These are phyloP conservation scores for Beauveria brongniartii DNA, from an alignment of 2,329 filamentous ascomycete genomes.

Conservation along the genomic window DNA sequence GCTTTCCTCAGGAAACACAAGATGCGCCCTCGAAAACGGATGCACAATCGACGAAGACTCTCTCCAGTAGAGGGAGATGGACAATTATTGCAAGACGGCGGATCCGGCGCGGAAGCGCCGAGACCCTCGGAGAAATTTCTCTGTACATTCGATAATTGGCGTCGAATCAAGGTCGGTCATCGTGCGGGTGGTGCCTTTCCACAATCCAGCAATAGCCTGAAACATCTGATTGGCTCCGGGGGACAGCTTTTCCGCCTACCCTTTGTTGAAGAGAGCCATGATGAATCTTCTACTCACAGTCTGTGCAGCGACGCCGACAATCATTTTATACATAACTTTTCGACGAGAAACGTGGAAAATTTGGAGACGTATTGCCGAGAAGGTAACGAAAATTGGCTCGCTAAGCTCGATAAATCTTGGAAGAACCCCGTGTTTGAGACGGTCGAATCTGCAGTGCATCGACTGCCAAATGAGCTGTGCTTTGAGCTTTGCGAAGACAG, in stretches of 20 bases:
- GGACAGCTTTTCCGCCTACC: constrained; percentile 37
- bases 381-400: constrained; percentile 45
- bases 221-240: constrained; percentile 28
- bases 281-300: neutral
- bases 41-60: constrained; percentile 10
- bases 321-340: neutral
- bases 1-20: constrained; percentile 70
- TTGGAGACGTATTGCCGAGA: constrained; percentile 8
- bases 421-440: constrained; percentile 66
- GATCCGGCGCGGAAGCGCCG: neutral
- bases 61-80: neutral
- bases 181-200: neutral
- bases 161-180: constrained; percentile 26
- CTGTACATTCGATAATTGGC: constrained; percentile 30
- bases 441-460: constrained; percentile 37
- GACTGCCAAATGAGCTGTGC: constrained; percentile 20
- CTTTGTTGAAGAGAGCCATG: constrained; percentile 28
- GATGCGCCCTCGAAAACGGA: constrained; percentile 46
- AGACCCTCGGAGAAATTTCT: neutral
- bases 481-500: neutral
- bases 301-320: neutral
- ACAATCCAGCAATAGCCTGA: constrained; percentile 3
- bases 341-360: too few species aligned
- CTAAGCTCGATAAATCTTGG: constrained; percentile 56
- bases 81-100: neutral